These are phyloP conservation scores for Aeschynomene evenia DNA, from an alignment of 306 rosid species.

Conservation along the genomic window DNA sequence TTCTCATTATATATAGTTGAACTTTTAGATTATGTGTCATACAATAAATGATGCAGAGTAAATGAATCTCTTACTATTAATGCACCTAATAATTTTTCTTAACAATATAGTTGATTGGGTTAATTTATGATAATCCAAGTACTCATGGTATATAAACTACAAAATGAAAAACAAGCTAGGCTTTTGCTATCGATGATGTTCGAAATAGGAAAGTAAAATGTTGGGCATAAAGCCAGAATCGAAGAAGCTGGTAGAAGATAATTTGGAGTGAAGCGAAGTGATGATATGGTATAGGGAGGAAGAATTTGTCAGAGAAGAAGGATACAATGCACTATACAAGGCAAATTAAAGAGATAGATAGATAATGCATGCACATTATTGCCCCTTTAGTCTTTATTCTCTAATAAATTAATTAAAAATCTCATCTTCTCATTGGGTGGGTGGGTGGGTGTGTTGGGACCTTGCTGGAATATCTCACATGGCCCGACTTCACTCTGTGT, in stretches of 20 bases:
- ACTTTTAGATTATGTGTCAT: no score
- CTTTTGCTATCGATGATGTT: neutral
- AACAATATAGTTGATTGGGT: no score
- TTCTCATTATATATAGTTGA: no score
- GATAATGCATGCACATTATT: neutral
- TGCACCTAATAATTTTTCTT: no score
- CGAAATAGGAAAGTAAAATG: neutral
- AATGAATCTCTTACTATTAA: no score
- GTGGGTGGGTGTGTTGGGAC: slow-evolving; percentile 49
- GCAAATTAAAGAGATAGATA: no score
- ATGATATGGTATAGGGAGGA: slow-evolving; percentile 9
- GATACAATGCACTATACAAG: slow-evolving; percentile 40
- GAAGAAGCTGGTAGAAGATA: neutral
- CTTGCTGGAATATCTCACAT: slow-evolving; percentile 47
- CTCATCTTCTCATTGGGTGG: slow-evolving; percentile 22
- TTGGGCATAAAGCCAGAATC: neutral
- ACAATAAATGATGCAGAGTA: no score
- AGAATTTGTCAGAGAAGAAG: slow-evolving; percentile 40
- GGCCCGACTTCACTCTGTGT: slow-evolving; percentile 24
- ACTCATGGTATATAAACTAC: no score
- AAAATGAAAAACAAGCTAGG: neutral
- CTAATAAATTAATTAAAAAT: neutral
- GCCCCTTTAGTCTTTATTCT: slow-evolving; percentile 25
- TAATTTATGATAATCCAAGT: no score
- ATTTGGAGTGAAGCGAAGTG: slow-evolving; percentile 1